Conservation (phyloP, 108 stramenopile genomes). For the Nitzschia sp. region DNA sequence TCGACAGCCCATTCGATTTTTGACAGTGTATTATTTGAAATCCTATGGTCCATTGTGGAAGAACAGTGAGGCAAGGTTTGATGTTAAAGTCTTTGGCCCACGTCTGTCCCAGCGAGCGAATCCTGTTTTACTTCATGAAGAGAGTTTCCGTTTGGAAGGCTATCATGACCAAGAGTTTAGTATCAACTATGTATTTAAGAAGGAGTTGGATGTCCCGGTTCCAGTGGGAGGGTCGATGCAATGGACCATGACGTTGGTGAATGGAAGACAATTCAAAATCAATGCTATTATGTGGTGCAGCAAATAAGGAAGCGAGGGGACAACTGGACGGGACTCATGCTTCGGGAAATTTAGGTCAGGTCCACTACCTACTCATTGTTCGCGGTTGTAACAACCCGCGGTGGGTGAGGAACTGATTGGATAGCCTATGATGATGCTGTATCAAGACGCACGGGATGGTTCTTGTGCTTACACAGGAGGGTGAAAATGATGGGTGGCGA, state of each 20-base stretch:
- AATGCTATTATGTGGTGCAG: constrained; percentile 51
- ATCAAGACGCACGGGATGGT: too few relatives aligned
- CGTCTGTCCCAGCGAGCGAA: not conserved
- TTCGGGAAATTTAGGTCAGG: too few relatives aligned
- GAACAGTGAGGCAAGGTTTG: constrained; percentile 37
- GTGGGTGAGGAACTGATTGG: too few relatives aligned
- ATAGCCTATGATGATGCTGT: too few relatives aligned
- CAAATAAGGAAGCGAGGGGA: too few relatives aligned
- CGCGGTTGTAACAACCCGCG: too few relatives aligned
- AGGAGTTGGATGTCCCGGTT: not conserved
- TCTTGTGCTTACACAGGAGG: too few relatives aligned
- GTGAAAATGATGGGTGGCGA: too few relatives aligned
- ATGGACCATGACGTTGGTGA: constrained; percentile 27
- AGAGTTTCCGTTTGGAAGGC: constrained; percentile 14
- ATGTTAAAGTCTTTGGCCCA: constrained; percentile 14
- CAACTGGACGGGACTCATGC: too few relatives aligned
- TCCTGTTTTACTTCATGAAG: not conserved
- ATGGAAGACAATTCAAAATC: constrained; percentile 56
- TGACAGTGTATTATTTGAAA: constrained; percentile 52
- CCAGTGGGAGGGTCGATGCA: constrained; percentile 31
- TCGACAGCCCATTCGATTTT: not conserved
- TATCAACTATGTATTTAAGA: constrained; percentile 9
- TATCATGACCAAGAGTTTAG: constrained; percentile 20
- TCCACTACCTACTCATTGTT: too few relatives aligned
- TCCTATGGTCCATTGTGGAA: constrained; percentile 62